Base-by-base conservation (phyloP, 768 basidiomycete genomes). In the Russula griseocarnosa region DNA sequence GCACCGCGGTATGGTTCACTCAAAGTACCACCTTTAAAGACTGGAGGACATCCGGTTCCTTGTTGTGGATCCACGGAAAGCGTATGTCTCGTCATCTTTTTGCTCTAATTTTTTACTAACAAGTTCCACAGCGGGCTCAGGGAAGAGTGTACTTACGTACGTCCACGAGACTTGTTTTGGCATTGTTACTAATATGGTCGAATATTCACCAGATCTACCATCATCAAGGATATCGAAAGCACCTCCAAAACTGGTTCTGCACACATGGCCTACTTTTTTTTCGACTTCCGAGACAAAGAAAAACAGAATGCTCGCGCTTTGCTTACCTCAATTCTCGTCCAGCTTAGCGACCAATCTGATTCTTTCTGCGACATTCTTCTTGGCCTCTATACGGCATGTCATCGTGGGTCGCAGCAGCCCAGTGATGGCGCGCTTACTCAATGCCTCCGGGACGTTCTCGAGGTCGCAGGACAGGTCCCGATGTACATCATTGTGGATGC, bases 281-380 rank as follows among this genome's bases (percentile, higher is more conserved):
- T 58, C 4, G 47, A 58, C 14, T 58, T 58, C 47, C 32, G 18
- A 34, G 47, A 58, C 34, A 36, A 34, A 30, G 44, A 34, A 22
- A 58, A 58, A 22, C 57, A 47, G 20, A 36, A 74, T 77, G 30
- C 64, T 67, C 20, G 65, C 63, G 68, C 69, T 70, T 36, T 49
- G 14, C 57, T 58, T 18, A 26, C 58, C 18, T 58, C 58, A 7
- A 34, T 58, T 22, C 46, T 58, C 32, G 22, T 49, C 47, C 58
- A 49, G 34, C 34, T 49, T 22, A 24, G 47, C 10, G 9, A 58
- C n/a, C 34, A 26, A 24, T 58, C 47, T 20, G 32, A 34, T 24
- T 49, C 30, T 20, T 50, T 36, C 32, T 58, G 32, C 10, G 47
- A 58, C 47, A 11, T 50, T 36, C 46, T 58, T 38, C 47, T 18